These are phyloP conservation scores for Daldinia childiae DNA, from an alignment of 495 filamentous ascomycete species.

Conservation along the genomic window DNA sequence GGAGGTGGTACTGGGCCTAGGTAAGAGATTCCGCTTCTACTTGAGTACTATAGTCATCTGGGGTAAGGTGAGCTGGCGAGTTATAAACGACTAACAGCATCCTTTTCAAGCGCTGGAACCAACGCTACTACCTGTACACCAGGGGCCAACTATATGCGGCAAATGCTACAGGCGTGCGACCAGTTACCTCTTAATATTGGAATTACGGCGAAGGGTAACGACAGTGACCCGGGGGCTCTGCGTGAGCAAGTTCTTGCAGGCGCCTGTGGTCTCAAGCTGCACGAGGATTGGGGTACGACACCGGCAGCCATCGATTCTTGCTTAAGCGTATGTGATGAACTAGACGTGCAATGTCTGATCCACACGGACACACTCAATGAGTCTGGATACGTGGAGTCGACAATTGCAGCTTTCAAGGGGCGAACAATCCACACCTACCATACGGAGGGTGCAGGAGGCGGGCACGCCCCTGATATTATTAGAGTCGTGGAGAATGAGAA, in stretches of 20 bases:
- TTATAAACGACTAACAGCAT: constrained; percentile 20
- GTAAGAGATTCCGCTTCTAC: constrained; percentile 44
- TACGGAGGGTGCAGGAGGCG: constrained; percentile 95
- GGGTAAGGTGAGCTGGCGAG: neutral
- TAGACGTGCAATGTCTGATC: constrained; percentile 94
- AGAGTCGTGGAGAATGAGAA: constrained; percentile 90
- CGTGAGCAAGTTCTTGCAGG: constrained; percentile 85
- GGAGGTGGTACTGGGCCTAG: constrained; percentile 94
- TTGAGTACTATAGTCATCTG: neutral
- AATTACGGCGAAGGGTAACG: constrained; percentile 97
- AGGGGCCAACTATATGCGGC: constrained; percentile 79
- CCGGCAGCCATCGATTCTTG: constrained; percentile 94
- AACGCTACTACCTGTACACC: constrained; percentile 97
- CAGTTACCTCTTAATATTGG: constrained; percentile 88
- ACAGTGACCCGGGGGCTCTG: constrained; percentile 75
- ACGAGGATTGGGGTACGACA: constrained; percentile 97
- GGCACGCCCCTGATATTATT: constrained; percentile 98
- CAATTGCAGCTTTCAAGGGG: constrained; percentile 84
- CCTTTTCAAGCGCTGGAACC: constrained; percentile 75
- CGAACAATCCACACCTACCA: constrained; percentile 98
- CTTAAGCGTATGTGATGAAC: constrained; percentile 85
- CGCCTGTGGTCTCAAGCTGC: constrained; percentile 90
- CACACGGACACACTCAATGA: constrained; percentile 99
- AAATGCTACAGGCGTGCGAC: constrained; percentile 95
- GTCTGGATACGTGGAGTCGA: constrained; percentile 95